Conservation (phyloP, 192 early-diverging fungal genomes). For the Coemansia sp. region DNA sequence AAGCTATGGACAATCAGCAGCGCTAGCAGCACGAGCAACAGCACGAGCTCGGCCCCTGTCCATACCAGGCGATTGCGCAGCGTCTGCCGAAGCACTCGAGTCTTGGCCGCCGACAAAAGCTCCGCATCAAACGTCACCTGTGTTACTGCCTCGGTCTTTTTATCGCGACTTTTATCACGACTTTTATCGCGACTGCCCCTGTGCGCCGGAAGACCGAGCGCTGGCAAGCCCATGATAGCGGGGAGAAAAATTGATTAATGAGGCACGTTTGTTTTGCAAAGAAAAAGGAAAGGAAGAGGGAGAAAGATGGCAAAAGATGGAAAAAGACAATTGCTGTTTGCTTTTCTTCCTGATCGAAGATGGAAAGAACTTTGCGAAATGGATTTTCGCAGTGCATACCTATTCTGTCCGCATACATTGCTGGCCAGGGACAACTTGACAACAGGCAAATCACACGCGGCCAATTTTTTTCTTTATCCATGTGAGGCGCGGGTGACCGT, state of each 20-base stretch:
- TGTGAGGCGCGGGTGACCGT: neutral
- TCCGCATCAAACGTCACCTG: constrained; percentile 1
- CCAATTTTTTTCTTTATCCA: neutral
- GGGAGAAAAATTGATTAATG: too few species aligned
- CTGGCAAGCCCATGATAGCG: constrained; percentile 7
- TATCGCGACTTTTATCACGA: too few species aligned
- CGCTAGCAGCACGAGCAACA: constrained; percentile 31
- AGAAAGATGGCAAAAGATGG: neutral
- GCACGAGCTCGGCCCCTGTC: constrained; percentile 25
- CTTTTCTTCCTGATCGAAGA: constrained; percentile 13
- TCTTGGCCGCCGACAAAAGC: constrained; percentile 22
- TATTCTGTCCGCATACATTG: neutral
- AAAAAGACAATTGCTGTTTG: neutral
- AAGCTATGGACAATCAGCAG: constrained; percentile 46
- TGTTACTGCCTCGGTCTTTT: constrained; percentile 6
- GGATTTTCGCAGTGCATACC: neutral
- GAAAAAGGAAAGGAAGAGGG: constrained; percentile 3
- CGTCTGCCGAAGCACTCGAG: constrained; percentile 15
- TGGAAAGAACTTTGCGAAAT: constrained; percentile 10
- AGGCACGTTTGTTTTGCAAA: neutral
- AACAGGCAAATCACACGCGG: neutral
- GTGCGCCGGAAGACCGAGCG: neutral
- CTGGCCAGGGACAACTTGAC: neutral
- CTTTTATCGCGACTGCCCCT: neutral
- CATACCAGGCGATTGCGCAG: constrained; percentile 22